A percentile compares a stretch with the other conserved stretches of the same genome.
These are phyloP conservation scores for Babesia sp. DNA, from an alignment of 169 alveolate genomes.

Conservation along the genomic window DNA sequence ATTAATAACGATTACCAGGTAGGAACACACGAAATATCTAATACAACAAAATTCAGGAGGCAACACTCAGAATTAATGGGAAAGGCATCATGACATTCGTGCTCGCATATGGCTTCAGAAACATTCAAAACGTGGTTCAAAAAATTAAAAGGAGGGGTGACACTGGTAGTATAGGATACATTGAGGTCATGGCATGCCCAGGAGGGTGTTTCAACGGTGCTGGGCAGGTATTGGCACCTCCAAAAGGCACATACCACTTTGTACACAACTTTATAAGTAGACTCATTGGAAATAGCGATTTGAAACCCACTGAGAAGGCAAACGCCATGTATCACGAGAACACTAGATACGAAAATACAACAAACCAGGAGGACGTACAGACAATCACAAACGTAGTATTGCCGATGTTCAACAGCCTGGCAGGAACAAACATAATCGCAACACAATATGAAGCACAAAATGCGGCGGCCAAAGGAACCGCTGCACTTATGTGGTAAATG, in stretches of 20 bases:
- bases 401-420: slow-evolving; percentile 13
- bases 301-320: slow-evolving; percentile 4
- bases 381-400: slow-evolving; percentile 9
- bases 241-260: not conserved
- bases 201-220: slow-evolving; percentile 93
- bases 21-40: not conserved
- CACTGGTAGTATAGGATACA: slow-evolving; percentile 47
- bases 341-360: not conserved
- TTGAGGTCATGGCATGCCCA: slow-evolving; percentile 94
- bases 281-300: not conserved
- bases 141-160: slow-evolving; percentile 14
- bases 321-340: not conserved
- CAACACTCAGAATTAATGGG: slow-evolving; percentile 11
- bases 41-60: slow-evolving; percentile 5
- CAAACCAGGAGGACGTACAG: slow-evolving; percentile 1
- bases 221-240: slow-evolving; percentile 75
- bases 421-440: slow-evolving; percentile 2
- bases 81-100: slow-evolving; percentile 34
- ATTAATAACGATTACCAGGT: slow-evolving; percentile 51
- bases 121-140: slow-evolving; percentile 43
- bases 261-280: not conserved
- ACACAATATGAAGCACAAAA: not conserved
- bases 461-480: not conserved
- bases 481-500: slow-evolving; percentile 37
- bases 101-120: slow-evolving; percentile 63